Evolutionary conservation across 169 alveolate species (phyloP), one percentile per base, ranked within the genome.

Genomic region (Plasmodium knowlesi): DNA sequence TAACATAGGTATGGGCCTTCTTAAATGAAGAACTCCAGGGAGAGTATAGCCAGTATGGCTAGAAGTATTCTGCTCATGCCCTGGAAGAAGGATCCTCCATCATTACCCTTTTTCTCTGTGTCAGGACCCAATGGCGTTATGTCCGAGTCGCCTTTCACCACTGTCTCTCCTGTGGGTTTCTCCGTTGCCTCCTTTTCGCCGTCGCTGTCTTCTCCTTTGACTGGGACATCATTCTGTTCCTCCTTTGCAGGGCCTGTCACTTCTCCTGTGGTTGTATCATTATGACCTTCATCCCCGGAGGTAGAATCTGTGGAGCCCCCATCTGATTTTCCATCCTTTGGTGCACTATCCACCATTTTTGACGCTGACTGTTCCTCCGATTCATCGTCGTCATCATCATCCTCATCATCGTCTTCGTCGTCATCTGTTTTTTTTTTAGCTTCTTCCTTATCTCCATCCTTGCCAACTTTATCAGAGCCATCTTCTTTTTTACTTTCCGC

Each of bases 201-300:
- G 39, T 90, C 84, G 86, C 88, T 96, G 30, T 96, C 96, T 50
- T 50, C 61, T 1, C 61, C 61, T 12, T 12, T 50, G 9, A 50
- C 25, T 16, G 61, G 61, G 22, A 16, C 61, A 50, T 50, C 61
- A 2, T 50, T 50, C 61, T 50, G 61, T 2, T 50, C 61, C n/a
- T 16, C n/a, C 54, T 10, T n/a, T 0, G 54, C n/a, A 8, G 54
- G 54, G 5, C 10, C 5, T 19, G 61, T 22, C 61, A 50, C 61
- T 50, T 16, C 25, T 50, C 61, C 61, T 14, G 22, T 0, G 53
- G 53, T 8, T 0, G 53, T 8, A 41, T 41, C 53, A 5, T 0
- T 41, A 8, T 0, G 9, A 22, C 25, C 61, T 50, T 50, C 22
- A 50, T 14, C 25, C 1, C 25, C 61, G n/a, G 57, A 16, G 57